Percentiles rank a stretch among this genome's conserved stretches.
Conservation (phyloP, 2,329 filamentous ascomycete species). For the Bipolaris cookei region DNA sequence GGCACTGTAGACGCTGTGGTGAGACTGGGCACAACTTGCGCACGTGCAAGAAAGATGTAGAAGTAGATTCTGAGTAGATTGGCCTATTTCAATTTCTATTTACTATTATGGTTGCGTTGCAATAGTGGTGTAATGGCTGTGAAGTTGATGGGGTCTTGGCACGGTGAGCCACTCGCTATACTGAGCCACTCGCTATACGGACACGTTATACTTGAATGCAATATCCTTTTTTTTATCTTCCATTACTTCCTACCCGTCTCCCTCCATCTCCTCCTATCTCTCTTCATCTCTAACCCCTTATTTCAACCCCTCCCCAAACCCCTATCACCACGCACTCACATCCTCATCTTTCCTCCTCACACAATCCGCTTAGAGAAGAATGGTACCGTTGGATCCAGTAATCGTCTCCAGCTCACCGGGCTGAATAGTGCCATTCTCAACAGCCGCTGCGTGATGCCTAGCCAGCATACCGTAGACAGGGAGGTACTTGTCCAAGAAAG, state of each 20-base stretch:
- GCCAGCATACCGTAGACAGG: slow-evolving; percentile 70
- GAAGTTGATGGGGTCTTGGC: no score
- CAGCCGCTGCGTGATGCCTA: slow-evolving; percentile 65
- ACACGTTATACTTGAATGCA: background rate
- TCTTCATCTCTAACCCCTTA: background rate
- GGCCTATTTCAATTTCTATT: no score
- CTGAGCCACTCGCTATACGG: no score
- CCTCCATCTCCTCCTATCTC: background rate
- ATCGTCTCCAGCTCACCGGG: slow-evolving; percentile 59
- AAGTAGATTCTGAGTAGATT: no score
- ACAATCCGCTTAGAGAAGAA: slow-evolving; percentile 12
- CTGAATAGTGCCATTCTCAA: slow-evolving; percentile 64
- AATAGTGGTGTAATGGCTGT: no score
- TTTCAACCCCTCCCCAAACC: background rate
- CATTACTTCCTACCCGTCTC: no score
- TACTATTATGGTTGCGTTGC: no score
- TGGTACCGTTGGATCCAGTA: slow-evolving; percentile 25
- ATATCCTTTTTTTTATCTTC: background rate
- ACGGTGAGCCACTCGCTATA: no score
- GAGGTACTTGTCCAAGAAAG: slow-evolving; percentile 68
- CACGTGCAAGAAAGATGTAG: no score
- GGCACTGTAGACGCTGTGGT: no score
- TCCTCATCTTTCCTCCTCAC: background rate
- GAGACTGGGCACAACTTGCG: no score
- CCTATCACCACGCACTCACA: background rate